A percentile compares a stretch with the other conserved stretches of the same genome.
Conservation (phyloP, 1,139 yeast species). For the Kodamaea derodonti region DNA sequence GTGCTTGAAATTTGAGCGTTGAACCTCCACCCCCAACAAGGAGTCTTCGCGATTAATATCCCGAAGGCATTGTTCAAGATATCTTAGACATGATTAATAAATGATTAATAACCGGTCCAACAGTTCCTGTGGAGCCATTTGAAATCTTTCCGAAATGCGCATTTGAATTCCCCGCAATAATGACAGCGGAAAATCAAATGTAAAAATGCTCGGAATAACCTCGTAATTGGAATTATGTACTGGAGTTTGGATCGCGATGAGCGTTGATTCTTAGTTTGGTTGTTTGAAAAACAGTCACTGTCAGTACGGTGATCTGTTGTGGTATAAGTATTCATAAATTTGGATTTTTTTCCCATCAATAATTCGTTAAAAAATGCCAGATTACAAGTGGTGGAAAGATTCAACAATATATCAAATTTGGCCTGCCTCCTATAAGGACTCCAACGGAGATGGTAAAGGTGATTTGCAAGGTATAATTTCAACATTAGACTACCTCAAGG, state of each 20-base stretch:
- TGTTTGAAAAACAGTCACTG: too few species aligned
- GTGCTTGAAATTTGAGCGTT: too few species aligned
- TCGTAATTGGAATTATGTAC: neutral
- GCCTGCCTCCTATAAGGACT: constrained; percentile 57
- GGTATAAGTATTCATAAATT: neutral
- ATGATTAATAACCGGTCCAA: too few species aligned
- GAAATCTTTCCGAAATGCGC: neutral
- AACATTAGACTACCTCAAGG: constrained; percentile 48
- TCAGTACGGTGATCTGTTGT: too few species aligned
- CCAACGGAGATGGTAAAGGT: constrained; percentile 57
- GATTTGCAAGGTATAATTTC: constrained; percentile 53
- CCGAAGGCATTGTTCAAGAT: too few species aligned
- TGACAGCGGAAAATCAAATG: neutral
- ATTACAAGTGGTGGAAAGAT: constrained; percentile 51
- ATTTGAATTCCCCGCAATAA: neutral
- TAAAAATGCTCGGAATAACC: neutral
- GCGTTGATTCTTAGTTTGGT: too few species aligned
- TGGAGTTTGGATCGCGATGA: neutral
- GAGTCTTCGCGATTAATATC: too few species aligned
- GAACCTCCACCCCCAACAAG: too few species aligned
- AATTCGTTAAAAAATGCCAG: neutral
- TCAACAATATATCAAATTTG: constrained; percentile 54
- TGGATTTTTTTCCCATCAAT: too few species aligned
- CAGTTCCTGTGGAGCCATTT: neutral
- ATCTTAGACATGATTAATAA: too few species aligned